Evolutionary conservation across 768 basidiomycete species (phyloP).

Genomic region (Lactarius akahatsu): DNA sequence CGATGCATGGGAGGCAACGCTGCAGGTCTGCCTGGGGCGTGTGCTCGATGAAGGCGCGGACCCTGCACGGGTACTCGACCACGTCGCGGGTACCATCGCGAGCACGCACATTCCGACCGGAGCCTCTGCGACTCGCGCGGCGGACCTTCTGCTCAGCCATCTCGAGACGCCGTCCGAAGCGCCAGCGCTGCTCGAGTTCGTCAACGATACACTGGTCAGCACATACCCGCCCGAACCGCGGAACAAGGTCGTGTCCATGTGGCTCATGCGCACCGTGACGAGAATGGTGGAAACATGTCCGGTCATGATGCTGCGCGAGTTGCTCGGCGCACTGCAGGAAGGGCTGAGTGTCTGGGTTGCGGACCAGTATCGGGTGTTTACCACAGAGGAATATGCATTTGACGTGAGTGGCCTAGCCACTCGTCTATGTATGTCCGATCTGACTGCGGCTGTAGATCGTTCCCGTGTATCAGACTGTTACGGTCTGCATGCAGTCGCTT

Average conservation of each 20-base stretch:
- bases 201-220: conserved; percentile 56
- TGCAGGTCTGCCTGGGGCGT: conserved; percentile 50
- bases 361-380: conserved; percentile 54
- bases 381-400: conserved; percentile 53
- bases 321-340: conserved; percentile 53
- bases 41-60: conserved; percentile 64
- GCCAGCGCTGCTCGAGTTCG: conserved; percentile 52
- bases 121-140: conserved; percentile 50
- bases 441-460: conserved; percentile 46
- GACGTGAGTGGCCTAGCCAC: conserved; percentile 47
- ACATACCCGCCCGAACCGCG: conserved; percentile 66
- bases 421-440: conserved; percentile 13
- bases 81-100: conserved; percentile 50
- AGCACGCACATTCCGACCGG: conserved; percentile 41
- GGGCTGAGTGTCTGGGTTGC: conserved; percentile 61
- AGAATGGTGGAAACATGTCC: conserved; percentile 58
- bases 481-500: conserved; percentile 52
- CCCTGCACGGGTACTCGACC: conserved; percentile 51
- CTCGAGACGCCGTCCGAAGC: conserved; percentile 60
- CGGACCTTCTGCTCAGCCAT: conserved; percentile 59
- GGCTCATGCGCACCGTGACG: conserved; percentile 60
- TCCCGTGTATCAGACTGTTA: conserved; percentile 59
- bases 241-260: conserved; percentile 54
- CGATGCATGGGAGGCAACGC: conserved; percentile 57
- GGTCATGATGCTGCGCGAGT: conserved; percentile 41